phyloP scores from a whole-genome alignment of 2,329 filamentous ascomycete genomes.

The Aspergillus sp. region DNA sequence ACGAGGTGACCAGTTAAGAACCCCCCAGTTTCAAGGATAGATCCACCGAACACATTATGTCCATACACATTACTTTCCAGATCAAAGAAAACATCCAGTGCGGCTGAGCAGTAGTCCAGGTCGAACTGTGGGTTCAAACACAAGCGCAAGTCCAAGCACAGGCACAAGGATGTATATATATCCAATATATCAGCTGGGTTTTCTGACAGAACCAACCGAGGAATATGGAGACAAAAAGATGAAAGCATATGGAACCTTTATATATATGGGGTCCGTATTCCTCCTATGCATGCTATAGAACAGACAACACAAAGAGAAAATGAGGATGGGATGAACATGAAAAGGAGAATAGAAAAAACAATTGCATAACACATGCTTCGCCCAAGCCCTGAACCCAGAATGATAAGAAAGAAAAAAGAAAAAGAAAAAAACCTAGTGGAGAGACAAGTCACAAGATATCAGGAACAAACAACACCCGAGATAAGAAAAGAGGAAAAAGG shows the following conservation, averaged over 20 bases:
- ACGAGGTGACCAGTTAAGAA: too few relatives aligned
- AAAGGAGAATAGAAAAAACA: slow-evolving; percentile 7
- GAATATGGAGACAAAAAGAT: neutral
- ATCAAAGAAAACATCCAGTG: neutral
- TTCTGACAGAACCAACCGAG: neutral
- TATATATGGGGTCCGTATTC: neutral
- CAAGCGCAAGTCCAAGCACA: neutral
- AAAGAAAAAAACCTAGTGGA: slow-evolving; percentile 7
- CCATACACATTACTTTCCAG: neutral
- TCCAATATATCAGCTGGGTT: neutral
- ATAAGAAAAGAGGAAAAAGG: neutral
- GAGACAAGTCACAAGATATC: neutral
- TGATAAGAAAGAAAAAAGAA: slow-evolving; percentile 1
- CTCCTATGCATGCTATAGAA: slow-evolving; percentile 1
- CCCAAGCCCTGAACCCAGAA: slow-evolving; percentile 17
- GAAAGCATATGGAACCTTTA: neutral
- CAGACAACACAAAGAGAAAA: neutral
- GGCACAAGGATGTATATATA: neutral
- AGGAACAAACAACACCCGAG: slow-evolving; percentile 4
- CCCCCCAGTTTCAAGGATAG: too few relatives aligned
- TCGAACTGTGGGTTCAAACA: too few relatives aligned
- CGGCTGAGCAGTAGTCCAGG: too few relatives aligned
- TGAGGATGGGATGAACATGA: neutral
- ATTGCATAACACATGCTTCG: slow-evolving; percentile 23
- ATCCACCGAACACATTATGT: neutral